Evolutionary conservation across 2,329 filamentous ascomycete species (phyloP).

Genomic region (Geosmithia putterillii): DNA sequence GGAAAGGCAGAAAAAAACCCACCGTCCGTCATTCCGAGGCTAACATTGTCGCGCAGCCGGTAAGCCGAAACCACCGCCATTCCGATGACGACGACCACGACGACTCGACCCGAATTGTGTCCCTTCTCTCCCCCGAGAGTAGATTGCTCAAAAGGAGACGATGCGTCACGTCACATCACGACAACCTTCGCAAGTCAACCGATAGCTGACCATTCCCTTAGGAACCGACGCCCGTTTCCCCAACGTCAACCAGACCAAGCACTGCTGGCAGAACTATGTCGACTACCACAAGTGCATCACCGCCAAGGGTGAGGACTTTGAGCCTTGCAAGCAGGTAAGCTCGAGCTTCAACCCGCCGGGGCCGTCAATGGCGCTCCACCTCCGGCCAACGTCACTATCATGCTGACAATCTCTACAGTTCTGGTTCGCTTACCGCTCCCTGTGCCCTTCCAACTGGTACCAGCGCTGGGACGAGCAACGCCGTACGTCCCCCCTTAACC

Average conservation of each 20-base stretch:
- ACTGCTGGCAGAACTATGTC: constrained; percentile 99
- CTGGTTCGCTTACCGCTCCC: constrained; percentile 88
- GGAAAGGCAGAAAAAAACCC: no score
- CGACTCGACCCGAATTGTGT: neutral
- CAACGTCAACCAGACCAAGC: constrained; percentile 97
- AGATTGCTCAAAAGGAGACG: neutral
- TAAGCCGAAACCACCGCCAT: constrained; percentile 18
- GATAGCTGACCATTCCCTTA: constrained; percentile 21
- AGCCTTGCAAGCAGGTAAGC: constrained; percentile 89
- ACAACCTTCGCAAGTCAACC: constrained; percentile 7
- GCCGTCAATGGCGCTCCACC: neutral
- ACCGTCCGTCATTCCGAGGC: constrained; percentile 23
- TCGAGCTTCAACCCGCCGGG: neutral
- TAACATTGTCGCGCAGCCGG: constrained; percentile 31
- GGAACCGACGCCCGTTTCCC: constrained; percentile 99
- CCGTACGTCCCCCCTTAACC: constrained; percentile 42
- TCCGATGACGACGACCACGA: constrained; percentile 7
- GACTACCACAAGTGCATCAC: constrained; percentile 99
- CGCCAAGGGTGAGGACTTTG: constrained; percentile 97
- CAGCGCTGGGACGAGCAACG: constrained; percentile 95
- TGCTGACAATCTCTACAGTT: constrained; percentile 47
- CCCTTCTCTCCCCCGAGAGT: neutral
- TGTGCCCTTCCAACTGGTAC: constrained; percentile 93
- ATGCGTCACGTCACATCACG: constrained; percentile 4
- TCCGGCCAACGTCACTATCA: neutral